These are phyloP conservation scores for Candida tunisiensis DNA, from an alignment of 1,139 yeast species.

Conservation along the genomic window DNA sequence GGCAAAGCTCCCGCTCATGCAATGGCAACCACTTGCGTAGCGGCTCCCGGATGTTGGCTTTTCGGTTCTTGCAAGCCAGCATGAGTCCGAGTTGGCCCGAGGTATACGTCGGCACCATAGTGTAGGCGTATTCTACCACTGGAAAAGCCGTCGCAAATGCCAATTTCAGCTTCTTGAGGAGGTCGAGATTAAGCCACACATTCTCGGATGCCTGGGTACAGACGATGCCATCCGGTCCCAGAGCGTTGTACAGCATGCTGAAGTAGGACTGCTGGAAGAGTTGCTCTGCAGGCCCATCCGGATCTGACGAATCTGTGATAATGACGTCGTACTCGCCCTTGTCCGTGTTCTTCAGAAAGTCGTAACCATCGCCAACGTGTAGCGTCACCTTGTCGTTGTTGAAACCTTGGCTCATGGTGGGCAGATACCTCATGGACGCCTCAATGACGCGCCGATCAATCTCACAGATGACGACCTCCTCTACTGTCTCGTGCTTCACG, in stretches of 20 bases:
- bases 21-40: slow-evolving; percentile 46
- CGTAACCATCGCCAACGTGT: slow-evolving; percentile 84
- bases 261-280: slow-evolving; percentile 81
- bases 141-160: slow-evolving; percentile 76
- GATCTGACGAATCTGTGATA: slow-evolving; percentile 89
- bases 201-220: slow-evolving; percentile 79
- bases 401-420: slow-evolving; percentile 69
- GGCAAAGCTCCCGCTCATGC: slow-evolving; percentile 47
- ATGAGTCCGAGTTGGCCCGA: slow-evolving; percentile 89
- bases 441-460: slow-evolving; percentile 82
- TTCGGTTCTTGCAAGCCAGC: slow-evolving; percentile 69
- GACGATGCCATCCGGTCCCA: slow-evolving; percentile 75
- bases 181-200: slow-evolving; percentile 74
- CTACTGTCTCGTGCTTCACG: slow-evolving; percentile 70
- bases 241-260: slow-evolving; percentile 58
- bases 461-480: slow-evolving; percentile 79
- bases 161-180: slow-evolving; percentile 56
- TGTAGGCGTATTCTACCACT: slow-evolving; percentile 71
- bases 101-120: slow-evolving; percentile 86
- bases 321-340: slow-evolving; percentile 54
- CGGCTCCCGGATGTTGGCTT: slow-evolving; percentile 49
- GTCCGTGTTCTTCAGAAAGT: slow-evolving; percentile 38
- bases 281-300: slow-evolving; percentile 91
- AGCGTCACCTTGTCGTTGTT: slow-evolving; percentile 68
- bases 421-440: slow-evolving; percentile 68